Base-by-base conservation (phyloP, 352 stramenopile species). In the Pythium dissimile region DNA sequence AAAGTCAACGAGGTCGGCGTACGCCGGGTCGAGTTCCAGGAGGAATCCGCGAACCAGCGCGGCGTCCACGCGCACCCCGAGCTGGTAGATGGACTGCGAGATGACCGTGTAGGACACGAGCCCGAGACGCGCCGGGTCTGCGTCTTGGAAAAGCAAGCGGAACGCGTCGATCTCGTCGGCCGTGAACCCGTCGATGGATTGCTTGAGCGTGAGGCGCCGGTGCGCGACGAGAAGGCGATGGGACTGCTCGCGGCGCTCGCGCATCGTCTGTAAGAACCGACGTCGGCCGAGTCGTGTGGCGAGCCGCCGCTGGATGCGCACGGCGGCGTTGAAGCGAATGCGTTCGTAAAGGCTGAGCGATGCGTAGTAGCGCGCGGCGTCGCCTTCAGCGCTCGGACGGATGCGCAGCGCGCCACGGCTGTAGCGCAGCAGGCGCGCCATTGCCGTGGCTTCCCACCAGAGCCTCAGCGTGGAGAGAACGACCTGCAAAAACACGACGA, bases 1-100 rank as follows among this genome's bases (percentile, higher is more conserved):
- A 46, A 89, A 84, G 64, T 92, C 82, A 9, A 92, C 80, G 1
- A 92, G 72, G 23, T 92, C 82, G 9, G 75, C 77, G 44, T 87
- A 92, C 20, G 79, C 82, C 1, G 79, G 77, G 27, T 92, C 82
- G 8, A 89, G 69, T 0, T 68, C 72, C 26, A 67, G 13, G 1
- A 92, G 62, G 49, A 86, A 73, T 15, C 72, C 47, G 2, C 66
- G 73, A 3, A 92, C 82, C 38, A 75, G 70, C 0, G 66, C 55
- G 0, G 72, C 46, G 10, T 79, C 48, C 2, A 89, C 82, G 20
- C 72, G 64, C 5, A 92, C 80, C 2, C 82, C 82, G 42, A 92
- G 62, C 32, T 88, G 69, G 49, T 92, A 85, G n/a, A 89, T 78
- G 1, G 77, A 81, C 39, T 89, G 73, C 2, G 79, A 75, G 32